Base-by-base conservation (phyloP, 106 monocot genomes). In the Dioscorea dumetorum region DNA sequence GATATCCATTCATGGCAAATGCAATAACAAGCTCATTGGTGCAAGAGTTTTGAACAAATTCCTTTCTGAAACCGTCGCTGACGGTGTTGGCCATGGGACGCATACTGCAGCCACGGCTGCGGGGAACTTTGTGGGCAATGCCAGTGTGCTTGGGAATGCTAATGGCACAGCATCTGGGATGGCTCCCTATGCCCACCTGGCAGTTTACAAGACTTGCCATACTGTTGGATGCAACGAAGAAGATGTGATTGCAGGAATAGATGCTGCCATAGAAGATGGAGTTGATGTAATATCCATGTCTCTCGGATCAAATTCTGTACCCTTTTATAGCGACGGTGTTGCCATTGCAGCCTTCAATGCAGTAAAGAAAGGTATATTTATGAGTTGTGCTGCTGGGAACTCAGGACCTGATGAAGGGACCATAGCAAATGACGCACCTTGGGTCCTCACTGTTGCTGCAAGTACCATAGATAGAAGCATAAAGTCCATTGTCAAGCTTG, bases 381-480 rank as follows among this genome's bases (percentile, higher is more conserved):
- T 79, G 2, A 73, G 65, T 14, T 68, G 62, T 21, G 35, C 79
- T 0, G 79, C 63, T 0, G 73, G 65, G 14, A 73, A 73, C 66
- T 22, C 31, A 13, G 73, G 73, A 7, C 73, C 64, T 0, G 1
- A 2, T 0, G 16, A 22, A 18, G 4, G 10, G 4, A 22, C 73
- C 0, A 22, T 74, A 4, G 1, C 2, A 3, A 65, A 74, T 33
- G 60, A 2, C 1, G 64, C 52, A 1, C 73, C 73, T 34, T 90
- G 85, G 90, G 18, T 85, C 1, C 65, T 90, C 2, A 90, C 90
- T 3, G 83, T 90, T 21, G 83, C 64, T 0, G 86, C 83, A 0
- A 74, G 80, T 50, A 70, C 77, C 17, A 59, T 73, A 3, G 86
- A 86, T 60, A 34, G 86, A 13, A 50, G 14, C 1, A 62, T 83